Evolutionary conservation across 2,329 filamentous ascomycete species (phyloP).

Genomic region (Davidsoniella neocaledoniae): DNA sequence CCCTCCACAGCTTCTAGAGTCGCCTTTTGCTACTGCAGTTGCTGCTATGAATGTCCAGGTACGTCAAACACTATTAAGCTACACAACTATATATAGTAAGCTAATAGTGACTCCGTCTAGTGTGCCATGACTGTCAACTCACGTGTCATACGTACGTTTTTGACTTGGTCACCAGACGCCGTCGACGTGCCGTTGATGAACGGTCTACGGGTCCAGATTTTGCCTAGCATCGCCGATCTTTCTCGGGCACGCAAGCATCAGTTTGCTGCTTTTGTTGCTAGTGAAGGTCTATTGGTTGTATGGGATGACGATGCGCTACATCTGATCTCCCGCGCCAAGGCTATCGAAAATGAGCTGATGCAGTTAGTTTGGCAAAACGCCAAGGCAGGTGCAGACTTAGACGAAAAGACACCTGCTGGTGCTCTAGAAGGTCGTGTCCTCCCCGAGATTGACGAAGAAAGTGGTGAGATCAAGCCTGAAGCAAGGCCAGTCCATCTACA

Average conservation of each 20-base stretch:
- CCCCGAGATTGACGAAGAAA: conserved; percentile 53
- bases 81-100: no score
- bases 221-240: conserved; percentile 55
- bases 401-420: conserved; percentile 12
- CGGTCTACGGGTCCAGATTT: conserved; percentile 58
- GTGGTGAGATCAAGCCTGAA: conserved; percentile 47
- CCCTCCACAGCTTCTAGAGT: conserved; percentile 45
- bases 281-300: conserved; percentile 53
- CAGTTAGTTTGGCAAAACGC: conserved; percentile 55
- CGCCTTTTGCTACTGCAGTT: conserved; percentile 47
- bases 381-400: conserved; percentile 36
- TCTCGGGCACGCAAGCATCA: conserved; percentile 59
- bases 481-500: conserved; percentile 49
- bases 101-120: conserved; percentile 22
- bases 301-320: conserved; percentile 71
- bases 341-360: conserved; percentile 63
- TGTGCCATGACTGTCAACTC: conserved; percentile 71
- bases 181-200: conserved; percentile 62
- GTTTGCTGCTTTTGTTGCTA: conserved; percentile 62
- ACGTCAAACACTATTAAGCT: conserved; percentile 15
- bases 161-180: conserved; percentile 55
- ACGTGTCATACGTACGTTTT: conserved; percentile 60
- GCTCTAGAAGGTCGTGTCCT: conserved; percentile 23
- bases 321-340: conserved; percentile 49
- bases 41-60: conserved; percentile 56